phyloP scores from a whole-genome alignment of 306 rosid genomes.

The Castanopsis chinensis region DNA sequence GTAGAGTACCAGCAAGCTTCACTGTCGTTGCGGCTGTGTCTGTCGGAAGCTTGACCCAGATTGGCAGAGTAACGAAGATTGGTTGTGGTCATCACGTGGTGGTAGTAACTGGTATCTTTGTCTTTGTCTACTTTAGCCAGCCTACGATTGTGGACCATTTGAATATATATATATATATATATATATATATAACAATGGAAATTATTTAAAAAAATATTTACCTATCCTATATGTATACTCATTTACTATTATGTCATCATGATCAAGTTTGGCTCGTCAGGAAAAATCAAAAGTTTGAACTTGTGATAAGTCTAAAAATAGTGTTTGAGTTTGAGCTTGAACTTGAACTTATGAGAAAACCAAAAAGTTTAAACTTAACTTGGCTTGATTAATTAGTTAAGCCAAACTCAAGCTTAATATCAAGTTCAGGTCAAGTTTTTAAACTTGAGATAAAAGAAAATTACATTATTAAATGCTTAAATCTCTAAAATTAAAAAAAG shows the following conservation, averaged over 20 bases:
- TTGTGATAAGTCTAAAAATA: too few relatives aligned
- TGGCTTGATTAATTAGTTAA: too few relatives aligned
- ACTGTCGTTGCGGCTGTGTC: not conserved
- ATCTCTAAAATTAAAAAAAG: too few relatives aligned
- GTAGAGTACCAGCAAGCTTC: not conserved
- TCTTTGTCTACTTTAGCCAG: not conserved
- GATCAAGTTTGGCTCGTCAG: accelerated
- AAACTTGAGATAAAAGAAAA: too few relatives aligned
- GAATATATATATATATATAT: not conserved
- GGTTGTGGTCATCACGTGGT: slow-evolving; percentile 21
- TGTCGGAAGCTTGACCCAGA: slow-evolving; percentile 5
- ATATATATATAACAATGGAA: not conserved
- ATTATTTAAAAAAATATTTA: not conserved
- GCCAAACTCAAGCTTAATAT: too few relatives aligned
- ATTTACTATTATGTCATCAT: too few relatives aligned
- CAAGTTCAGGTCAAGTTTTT: too few relatives aligned
- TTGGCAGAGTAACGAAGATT: not conserved
- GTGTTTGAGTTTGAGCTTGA: too few relatives aligned
- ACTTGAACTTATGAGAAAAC: too few relatives aligned
- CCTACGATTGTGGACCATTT: slow-evolving; percentile 21
- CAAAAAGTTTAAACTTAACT: too few relatives aligned
- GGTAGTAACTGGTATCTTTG: not conserved
- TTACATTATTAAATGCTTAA: too few relatives aligned
- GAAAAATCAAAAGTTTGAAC: too few relatives aligned
- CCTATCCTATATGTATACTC: not conserved